phyloP scores from a whole-genome alignment of 2,329 filamentous ascomycete genomes.

The Penicillium griseofulvum region DNA sequence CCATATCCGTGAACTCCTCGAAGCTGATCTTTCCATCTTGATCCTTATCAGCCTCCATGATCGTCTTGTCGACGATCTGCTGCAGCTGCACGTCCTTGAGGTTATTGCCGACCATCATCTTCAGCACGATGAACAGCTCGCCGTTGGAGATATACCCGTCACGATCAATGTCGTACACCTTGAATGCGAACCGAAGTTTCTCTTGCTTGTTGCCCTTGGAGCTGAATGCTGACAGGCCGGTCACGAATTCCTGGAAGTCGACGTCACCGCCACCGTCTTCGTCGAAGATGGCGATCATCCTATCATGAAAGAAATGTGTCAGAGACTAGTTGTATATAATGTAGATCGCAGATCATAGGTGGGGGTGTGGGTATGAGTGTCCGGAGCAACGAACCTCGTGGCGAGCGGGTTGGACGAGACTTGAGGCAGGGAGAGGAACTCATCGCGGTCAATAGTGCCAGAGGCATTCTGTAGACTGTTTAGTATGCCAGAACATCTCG shows the following conservation, averaged over 20 bases:
- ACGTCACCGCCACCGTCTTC: conserved; percentile 97
- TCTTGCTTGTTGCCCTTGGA: conserved; percentile 99
- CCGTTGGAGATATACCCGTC: conserved; percentile 99
- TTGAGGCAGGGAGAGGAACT: conserved; percentile 94
- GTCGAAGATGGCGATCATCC: conserved; percentile 99
- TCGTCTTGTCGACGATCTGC: conserved; percentile 99
- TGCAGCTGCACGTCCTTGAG: conserved; percentile 98
- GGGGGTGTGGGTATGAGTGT: neutral
- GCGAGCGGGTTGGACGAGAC: conserved; percentile 97
- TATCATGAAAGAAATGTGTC: conserved; percentile 36
- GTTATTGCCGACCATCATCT: conserved; percentile 99
- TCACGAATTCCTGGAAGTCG: conserved; percentile 98
- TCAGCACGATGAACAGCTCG: conserved; percentile 97
- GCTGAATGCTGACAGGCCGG: conserved; percentile 89
- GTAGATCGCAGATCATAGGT: neutral
- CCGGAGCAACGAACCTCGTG: conserved; percentile 65
- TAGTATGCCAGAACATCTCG: neutral
- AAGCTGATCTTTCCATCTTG: conserved; percentile 98
- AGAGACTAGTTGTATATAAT: neutral
- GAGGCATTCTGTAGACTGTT: conserved; percentile 73
- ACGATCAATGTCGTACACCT: conserved; percentile 98
- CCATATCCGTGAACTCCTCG: conserved; percentile 98
- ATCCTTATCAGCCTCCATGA: conserved; percentile 98
- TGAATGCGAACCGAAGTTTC: conserved; percentile 96
- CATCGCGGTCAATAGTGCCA: conserved; percentile 96